phyloP scores from a whole-genome alignment of 805 yeast species.

The Wickerhamiella cacticola region DNA sequence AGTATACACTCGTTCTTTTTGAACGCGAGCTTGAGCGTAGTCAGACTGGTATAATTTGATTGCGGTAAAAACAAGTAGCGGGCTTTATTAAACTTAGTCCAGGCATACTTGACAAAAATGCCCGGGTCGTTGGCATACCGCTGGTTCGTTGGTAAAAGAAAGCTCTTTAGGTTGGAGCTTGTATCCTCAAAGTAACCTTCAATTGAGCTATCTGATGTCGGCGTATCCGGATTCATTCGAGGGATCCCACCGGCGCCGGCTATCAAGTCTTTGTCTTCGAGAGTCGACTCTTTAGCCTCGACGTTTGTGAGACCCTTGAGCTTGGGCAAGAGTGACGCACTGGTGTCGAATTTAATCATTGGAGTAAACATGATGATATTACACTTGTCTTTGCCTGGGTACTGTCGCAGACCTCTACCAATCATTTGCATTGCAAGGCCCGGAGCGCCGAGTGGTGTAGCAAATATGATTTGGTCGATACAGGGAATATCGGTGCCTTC shows the following conservation, averaged over 20 bases:
- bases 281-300: not conserved
- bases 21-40: not conserved
- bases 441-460: conserved; percentile 69
- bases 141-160: no score
- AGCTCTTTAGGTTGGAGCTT: not conserved
- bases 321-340: not conserved
- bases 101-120: not conserved
- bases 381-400: conserved; percentile 51
- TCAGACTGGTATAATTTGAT: not conserved
- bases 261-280: not conserved
- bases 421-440: conserved; percentile 73
- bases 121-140: no score
- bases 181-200: not conserved
- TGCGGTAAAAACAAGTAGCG: not conserved
- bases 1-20: not conserved
- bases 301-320: not conserved
- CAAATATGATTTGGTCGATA: conserved; percentile 66
- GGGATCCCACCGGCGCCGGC: not conserved
- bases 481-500: conserved; percentile 93
- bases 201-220: not conserved
- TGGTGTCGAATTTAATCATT: not conserved
- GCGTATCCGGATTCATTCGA: not conserved
- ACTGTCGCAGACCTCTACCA: conserved; percentile 72
- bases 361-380: conserved; percentile 37
- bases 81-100: not conserved